A percentile compares a stretch with the other conserved stretches of the same genome.
Conservation (phyloP, 345 rosid genomes). For the Hypericum androsaemum region DNA sequence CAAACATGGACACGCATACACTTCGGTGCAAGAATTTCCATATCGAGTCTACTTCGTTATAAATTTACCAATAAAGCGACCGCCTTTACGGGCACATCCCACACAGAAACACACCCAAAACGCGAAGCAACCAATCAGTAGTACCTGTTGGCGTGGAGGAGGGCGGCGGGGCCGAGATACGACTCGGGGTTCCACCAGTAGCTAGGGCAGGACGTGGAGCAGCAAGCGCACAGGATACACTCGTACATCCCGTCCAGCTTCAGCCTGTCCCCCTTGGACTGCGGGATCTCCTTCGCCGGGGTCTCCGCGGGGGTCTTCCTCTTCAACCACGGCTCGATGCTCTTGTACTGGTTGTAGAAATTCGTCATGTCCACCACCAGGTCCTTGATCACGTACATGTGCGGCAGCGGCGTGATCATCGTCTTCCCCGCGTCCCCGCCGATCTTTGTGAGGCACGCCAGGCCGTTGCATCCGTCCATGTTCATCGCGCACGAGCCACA, state of each 20-base stretch:
- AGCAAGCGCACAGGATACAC: constrained; percentile 89
- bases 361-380: constrained; percentile 96
- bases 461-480: constrained; percentile 89
- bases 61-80: too few species aligned
- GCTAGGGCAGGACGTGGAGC: constrained; percentile 91
- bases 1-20: too few species aligned
- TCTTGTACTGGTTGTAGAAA: constrained; percentile 91
- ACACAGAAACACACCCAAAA: neutral
- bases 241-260: constrained; percentile 98
- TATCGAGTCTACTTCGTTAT: too few species aligned
- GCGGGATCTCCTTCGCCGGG: constrained; percentile 71
- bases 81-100: too few species aligned
- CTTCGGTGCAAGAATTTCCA: too few species aligned
- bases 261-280: constrained; percentile 84
- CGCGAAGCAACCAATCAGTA: neutral
- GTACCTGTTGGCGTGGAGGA: constrained; percentile 89
- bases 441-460: constrained; percentile 88
- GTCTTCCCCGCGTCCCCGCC: too few species aligned
- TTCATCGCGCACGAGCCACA: constrained; percentile 97
- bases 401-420: constrained; percentile 73
- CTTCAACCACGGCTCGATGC: constrained; percentile 98
- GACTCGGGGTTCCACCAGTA: constrained; percentile 99
- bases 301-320: constrained; percentile 59
- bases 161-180: constrained; percentile 86
- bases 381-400: constrained; percentile 93